Conservation (phyloP, 768 basidiomycete genomes). For the Suillus clintonianus region DNA sequence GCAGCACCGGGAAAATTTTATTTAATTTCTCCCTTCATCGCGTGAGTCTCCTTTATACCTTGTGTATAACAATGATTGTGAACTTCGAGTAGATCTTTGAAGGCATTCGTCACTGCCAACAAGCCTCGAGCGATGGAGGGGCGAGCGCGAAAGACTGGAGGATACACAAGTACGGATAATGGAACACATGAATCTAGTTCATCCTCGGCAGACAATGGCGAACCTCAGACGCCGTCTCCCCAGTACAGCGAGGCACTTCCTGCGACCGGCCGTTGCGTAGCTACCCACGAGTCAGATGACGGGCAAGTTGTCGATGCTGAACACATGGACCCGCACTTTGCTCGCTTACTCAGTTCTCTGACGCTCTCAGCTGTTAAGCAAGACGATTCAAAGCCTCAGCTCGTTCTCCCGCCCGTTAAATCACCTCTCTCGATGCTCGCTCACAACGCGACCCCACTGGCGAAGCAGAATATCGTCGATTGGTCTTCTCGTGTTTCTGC, state of each 20-base stretch:
- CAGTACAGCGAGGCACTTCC: slow-evolving; percentile 47
- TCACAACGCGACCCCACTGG: slow-evolving; percentile 9
- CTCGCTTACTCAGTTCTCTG: slow-evolving; percentile 62
- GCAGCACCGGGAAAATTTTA: slow-evolving; percentile 82
- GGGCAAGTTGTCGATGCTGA: slow-evolving; percentile 28
- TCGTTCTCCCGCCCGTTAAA: slow-evolving; percentile 3
- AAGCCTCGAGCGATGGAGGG: slow-evolving; percentile 50
- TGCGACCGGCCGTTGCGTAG: slow-evolving; percentile 15
- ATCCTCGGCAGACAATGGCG: slow-evolving; percentile 60
- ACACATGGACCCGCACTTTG: slow-evolving; percentile 68
- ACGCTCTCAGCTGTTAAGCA: slow-evolving; percentile 53
- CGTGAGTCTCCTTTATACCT: slow-evolving; percentile 45
- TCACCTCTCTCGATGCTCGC: slow-evolving; percentile 4
- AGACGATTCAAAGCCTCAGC: slow-evolving; percentile 12
- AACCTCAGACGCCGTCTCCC: slow-evolving; percentile 66
- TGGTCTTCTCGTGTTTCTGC: slow-evolving; percentile 34
- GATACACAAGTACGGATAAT: slow-evolving; percentile 28
- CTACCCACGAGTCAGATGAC: slow-evolving; percentile 36
- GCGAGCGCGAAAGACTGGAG: slow-evolving; percentile 37
- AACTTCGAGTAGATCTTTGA: slow-evolving; percentile 38
- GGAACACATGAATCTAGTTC: slow-evolving; percentile 65
- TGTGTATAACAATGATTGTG: slow-evolving; percentile 6
- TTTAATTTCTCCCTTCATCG: slow-evolving; percentile 92
- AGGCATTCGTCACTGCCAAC: slow-evolving; percentile 64
- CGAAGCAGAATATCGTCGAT: slow-evolving; percentile 25